Base-by-base conservation (phyloP, 352 stramenopile genomes). In the Phytophthora sojae region DNA sequence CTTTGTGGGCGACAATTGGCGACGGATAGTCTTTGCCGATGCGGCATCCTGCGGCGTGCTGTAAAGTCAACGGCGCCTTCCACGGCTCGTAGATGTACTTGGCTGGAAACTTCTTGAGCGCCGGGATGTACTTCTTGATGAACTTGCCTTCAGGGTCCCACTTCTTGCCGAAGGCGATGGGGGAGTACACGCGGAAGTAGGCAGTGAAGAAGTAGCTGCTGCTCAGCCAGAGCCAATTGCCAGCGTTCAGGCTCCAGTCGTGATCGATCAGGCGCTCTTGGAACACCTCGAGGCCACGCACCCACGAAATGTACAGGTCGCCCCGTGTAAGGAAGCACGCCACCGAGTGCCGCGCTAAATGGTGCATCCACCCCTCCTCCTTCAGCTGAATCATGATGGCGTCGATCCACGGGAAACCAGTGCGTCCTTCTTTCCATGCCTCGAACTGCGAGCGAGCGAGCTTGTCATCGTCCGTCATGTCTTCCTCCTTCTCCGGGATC, bases 31-130 rank as follows among this genome's bases (percentile, higher is more conserved):
- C 88, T 59, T 91, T 89, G 21, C 96, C 96, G 30, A 98, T 89
- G 11, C 95, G 74, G 71, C 92, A 97, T 2, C 89, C 88, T 12
- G 82, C 85, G 26, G 85, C 78, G 39, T 94, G 81, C 64, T 98
- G 94, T 17, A 98, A 82, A 26, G 73, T 85, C 49, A 90, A 61
- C 3, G 97, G 96, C 23, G 97, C 95, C 54, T 97, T 98, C 97
- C 97, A 99, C 3, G 96, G 97, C 71, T 99, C 95, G 75, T 99
- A 99, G 47, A 99, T 99, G 78, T 98, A 99, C 81, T 99, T 98
- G 37, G 79, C 75, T 6, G 97, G 97, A 61, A 98, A 92, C 7
- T 98, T 85, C 26, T 76, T 76, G 39, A 99, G 83, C 53, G 83
- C 83, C 2, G 96, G 96, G 19, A 99, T 69, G 71, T 95, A 99